Conservation (phyloP, 1,284 basidiomycete genomes). For the Hymenochaete sp. region DNA sequence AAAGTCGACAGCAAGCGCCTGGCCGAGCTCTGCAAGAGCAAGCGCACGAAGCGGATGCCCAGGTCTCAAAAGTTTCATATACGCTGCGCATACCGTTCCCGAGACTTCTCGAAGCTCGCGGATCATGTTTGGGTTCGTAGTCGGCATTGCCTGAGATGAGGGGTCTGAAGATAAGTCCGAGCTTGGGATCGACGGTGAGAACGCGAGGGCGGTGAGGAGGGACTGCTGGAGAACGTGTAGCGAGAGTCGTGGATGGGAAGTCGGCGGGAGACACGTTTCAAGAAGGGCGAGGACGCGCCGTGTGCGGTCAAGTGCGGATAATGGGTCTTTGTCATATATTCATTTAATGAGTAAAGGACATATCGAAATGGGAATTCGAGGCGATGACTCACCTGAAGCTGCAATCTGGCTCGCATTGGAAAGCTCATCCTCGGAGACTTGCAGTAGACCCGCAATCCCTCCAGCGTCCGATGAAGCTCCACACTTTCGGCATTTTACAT, state of each 20-base stretch:
- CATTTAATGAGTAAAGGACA: slow-evolving; percentile 1
- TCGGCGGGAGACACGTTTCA: slow-evolving; percentile 45
- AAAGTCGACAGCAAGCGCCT: slow-evolving; percentile 70
- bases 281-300: slow-evolving; percentile 58
- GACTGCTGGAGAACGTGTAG: slow-evolving; percentile 62
- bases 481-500: slow-evolving; percentile 55
- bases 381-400: slow-evolving; percentile 40
- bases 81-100: no score
- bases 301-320: slow-evolving; percentile 50
- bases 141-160: no score
- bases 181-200: no score
- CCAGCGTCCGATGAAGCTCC: slow-evolving; percentile 39
- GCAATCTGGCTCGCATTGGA: slow-evolving; percentile 59
- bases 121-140: no score
- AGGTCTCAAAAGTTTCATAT: slow-evolving; percentile 42
- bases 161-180: no score
- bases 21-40: slow-evolving; percentile 72
- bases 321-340: slow-evolving; percentile 36
- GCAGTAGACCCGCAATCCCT: slow-evolving; percentile 48
- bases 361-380: no score
- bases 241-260: slow-evolving; percentile 69
- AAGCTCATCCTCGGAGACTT: slow-evolving; percentile 60
- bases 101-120: no score
- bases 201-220: slow-evolving; percentile 49
- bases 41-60: slow-evolving; percentile 79